Evolutionary conservation across 305 asterid genomes (phyloP), one percentile per base, ranked within the genome.

Genomic region (Solanum hybrid): DNA sequence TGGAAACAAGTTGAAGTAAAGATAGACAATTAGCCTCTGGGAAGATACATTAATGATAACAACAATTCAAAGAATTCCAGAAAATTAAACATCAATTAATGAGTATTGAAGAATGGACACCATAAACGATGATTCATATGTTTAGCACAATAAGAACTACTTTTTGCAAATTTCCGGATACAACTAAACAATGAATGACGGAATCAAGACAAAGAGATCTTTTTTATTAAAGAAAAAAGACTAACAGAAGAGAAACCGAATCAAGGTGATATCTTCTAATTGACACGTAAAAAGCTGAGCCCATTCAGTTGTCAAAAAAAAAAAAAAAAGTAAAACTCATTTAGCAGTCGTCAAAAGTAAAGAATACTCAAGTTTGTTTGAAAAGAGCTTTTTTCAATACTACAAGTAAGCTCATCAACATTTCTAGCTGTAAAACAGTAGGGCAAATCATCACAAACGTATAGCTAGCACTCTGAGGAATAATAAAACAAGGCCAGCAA

Each of bases 1-100:
- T 97, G 95, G 37, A 89, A 90, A 85, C 35, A 77, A 86, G 87
- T 45, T 37, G 86, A 51, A 51, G 29, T 29, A 45, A 84, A 84
- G 75, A 84, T 51, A 84, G 87, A 84, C 22, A 45, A 27, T 84
- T 84, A 84, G 87, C 87, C 75, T 29, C 87, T 29, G 19, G 19
- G 73, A 82, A 82, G 72, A 17, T 17, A 45, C 73, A 42, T 42
- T 27, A 81, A 81, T 15, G 10, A 81, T n/a, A 81, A 32, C 86
- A 38, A 85, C 34, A 85, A 45, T 76, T 88, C 26, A 88, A 71
- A 66, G 86, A 69, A 89, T 89, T 86, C 77, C 82, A 75, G 90
- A 76, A 91, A 82, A 64, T 60, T 89, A 81, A 29, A 81, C 36
- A 88, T 87, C 29, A 29, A 78, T 36, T 81, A 42, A 42, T 13